Percentiles rank a stretch among this genome's conserved stretches.
These are phyloP conservation scores for Glomus cerebriforme DNA, from an alignment of 192 early-diverging fungal species.

Conservation along the genomic window DNA sequence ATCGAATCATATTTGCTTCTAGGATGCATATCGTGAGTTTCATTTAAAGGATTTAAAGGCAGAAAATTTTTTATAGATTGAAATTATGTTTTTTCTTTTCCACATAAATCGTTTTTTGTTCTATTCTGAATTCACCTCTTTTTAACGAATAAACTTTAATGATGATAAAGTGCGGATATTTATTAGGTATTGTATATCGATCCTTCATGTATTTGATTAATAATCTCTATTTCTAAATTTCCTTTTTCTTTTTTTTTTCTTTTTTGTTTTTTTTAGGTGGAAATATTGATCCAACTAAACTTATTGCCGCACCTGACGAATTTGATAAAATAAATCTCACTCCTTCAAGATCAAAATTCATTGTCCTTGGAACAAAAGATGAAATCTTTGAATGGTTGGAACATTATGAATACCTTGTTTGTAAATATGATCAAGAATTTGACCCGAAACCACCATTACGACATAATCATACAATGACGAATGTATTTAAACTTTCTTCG, in stretches of 20 bases:
- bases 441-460: neutral
- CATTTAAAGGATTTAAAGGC: neutral
- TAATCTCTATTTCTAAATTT: no score
- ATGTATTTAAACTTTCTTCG: no score
- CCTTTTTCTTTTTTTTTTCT: no score
- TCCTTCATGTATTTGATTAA: no score
- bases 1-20: no score
- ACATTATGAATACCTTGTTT: neutral
- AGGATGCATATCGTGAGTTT: neutral
- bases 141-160: neutral
- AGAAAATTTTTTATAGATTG: neutral
- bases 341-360: neutral
- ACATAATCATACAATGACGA: no score
- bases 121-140: neutral
- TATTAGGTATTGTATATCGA: neutral
- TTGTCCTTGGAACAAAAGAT: neutral
- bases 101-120: no score
- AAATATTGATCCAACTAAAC: neutral
- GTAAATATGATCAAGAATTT: neutral
- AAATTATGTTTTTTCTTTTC: neutral
- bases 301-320: neutral
- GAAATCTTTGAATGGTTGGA: neutral
- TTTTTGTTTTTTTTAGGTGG: neutral
- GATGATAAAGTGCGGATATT: neutral
- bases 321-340: neutral